A percentile compares a stretch with the other conserved stretches of the same genome.
These are phyloP conservation scores for Trichoderma endophyticum DNA, from an alignment of 2,329 filamentous ascomycete genomes.

Conservation along the genomic window DNA sequence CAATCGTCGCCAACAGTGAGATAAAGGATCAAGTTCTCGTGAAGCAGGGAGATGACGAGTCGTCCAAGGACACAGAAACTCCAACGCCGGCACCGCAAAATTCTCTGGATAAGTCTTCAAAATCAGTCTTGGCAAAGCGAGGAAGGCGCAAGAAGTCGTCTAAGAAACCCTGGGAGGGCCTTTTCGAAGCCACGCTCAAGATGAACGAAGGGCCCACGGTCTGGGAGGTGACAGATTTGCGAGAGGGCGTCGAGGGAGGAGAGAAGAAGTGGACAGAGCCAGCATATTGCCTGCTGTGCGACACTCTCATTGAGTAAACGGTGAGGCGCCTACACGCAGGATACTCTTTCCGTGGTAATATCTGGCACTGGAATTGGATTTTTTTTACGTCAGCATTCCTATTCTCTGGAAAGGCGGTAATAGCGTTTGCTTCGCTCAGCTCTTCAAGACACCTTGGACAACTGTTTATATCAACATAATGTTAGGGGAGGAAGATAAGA, in stretches of 20 bases:
- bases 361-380: neutral
- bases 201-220: constrained; percentile 47
- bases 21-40: constrained; percentile 39
- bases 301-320: constrained; percentile 42
- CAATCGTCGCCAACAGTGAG: constrained; percentile 51
- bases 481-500: neutral
- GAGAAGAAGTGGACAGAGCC: constrained; percentile 54
- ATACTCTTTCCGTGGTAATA: neutral
- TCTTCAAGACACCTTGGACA: neutral
- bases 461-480: neutral
- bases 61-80: constrained; percentile 31
- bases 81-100: constrained; percentile 32
- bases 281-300: constrained; percentile 49
- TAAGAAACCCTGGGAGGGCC: constrained; percentile 47
- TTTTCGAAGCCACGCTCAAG: constrained; percentile 50
- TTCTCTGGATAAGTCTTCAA: constrained; percentile 25
- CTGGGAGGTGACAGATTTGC: constrained; percentile 52
- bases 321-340: neutral
- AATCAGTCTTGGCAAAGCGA: constrained; percentile 28
- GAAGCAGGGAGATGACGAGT: constrained; percentile 34
- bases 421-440: neutral
- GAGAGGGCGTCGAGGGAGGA: constrained; percentile 45
- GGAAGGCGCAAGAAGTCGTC: constrained; percentile 39
- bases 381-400: neutral
- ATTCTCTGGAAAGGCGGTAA: neutral